These are phyloP conservation scores for Hypoxylon sp. DNA, from an alignment of 2,329 filamentous ascomycete species.

Conservation along the genomic window DNA sequence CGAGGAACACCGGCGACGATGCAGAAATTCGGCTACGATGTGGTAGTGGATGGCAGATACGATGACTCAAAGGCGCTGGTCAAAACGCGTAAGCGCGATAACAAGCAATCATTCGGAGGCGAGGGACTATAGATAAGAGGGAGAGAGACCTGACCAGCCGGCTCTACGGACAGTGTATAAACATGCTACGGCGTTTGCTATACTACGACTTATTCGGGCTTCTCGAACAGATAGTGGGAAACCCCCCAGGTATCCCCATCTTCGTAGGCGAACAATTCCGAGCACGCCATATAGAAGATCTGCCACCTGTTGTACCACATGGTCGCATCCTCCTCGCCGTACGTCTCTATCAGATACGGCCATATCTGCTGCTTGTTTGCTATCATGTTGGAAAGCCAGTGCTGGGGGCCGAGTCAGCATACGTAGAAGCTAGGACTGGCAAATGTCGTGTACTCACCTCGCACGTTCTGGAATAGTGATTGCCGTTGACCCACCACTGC, in stretches of 20 bases:
- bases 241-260: constrained; percentile 74
- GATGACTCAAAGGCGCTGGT: constrained; percentile 5
- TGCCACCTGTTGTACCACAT: constrained; percentile 77
- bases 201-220: constrained; percentile 45
- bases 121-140: constrained; percentile 16
- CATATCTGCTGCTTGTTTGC: constrained; percentile 66
- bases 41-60: constrained; percentile 13
- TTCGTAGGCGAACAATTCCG: constrained; percentile 71
- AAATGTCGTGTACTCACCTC: constrained; percentile 62
- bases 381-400: constrained; percentile 70
- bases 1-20: background rate
- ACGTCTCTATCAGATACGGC: constrained; percentile 70
- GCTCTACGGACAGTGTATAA: constrained; percentile 21
- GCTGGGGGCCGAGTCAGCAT: constrained; percentile 46
- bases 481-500: constrained; percentile 77
- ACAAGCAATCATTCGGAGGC: background rate
- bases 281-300: constrained; percentile 76
- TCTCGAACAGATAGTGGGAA: constrained; percentile 71
- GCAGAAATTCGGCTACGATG: background rate
- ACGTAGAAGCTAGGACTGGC: background rate
- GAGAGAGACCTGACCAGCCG: constrained; percentile 16
- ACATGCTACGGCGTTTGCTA: constrained; percentile 25
- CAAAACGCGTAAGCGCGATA: constrained; percentile 12
- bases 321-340: constrained; percentile 64
- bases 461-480: constrained; percentile 73